These are phyloP conservation scores for Solanum ossicruentum DNA, from an alignment of 257 asterid species.

Conservation along the genomic window DNA sequence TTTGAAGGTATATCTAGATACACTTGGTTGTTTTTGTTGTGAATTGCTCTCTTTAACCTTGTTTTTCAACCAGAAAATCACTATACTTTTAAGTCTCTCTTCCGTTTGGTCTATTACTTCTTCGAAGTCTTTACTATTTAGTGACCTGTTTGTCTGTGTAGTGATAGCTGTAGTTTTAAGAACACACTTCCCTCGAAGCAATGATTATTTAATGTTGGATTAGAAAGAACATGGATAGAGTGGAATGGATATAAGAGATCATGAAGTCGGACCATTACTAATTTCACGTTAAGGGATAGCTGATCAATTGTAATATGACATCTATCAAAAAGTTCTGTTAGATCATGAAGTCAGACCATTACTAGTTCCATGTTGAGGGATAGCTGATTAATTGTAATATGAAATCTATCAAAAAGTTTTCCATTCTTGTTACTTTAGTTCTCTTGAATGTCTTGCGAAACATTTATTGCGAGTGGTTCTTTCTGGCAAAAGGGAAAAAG, in stretches of 20 bases:
- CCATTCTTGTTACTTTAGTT: background rate
- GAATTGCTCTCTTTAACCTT: background rate
- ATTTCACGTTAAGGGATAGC: background rate
- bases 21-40: background rate
- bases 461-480: background rate
- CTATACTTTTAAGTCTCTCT: background rate
- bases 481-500: background rate
- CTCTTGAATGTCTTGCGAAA: background rate
- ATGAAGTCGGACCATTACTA: background rate
- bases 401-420: background rate
- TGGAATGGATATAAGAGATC: background rate
- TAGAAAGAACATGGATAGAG: background rate
- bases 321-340: background rate
- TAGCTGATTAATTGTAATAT: background rate
- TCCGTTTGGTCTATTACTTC: background rate
- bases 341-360: background rate
- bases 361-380: background rate
- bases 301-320: background rate
- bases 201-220: background rate
- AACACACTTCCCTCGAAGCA: background rate
- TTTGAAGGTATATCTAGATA: conserved; percentile 33
- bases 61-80: rapidly evolving
- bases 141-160: background rate
- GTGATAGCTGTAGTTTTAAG: background rate
- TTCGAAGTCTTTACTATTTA: background rate